Percentiles rank a stretch among this genome's conserved stretches.
These are phyloP conservation scores for Nissolia schottii DNA, from an alignment of 306 rosid species.

Conservation along the genomic window DNA sequence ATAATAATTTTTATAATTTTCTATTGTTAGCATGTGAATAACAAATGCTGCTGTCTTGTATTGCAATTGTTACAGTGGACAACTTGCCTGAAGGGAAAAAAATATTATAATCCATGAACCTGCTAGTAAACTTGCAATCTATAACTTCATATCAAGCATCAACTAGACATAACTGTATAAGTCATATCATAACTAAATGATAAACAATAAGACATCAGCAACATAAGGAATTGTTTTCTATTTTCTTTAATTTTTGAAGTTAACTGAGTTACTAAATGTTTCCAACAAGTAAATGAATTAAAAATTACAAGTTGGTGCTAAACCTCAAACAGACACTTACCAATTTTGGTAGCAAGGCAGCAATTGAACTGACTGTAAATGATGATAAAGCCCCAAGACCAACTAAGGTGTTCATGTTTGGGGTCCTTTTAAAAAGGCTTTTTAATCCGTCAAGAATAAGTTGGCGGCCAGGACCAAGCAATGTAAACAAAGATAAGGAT, in stretches of 20 bases:
- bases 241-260: constrained; percentile 3
- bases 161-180: not conserved
- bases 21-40: not conserved
- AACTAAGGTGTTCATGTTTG: constrained; percentile 96
- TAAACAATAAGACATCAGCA: not conserved
- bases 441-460: constrained; percentile 85
- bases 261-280: not conserved
- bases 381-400: constrained; percentile 99
- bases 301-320: constrained; percentile 25
- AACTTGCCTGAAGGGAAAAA: not conserved
- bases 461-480: constrained; percentile 95
- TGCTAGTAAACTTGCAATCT: not conserved
- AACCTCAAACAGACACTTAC: constrained; percentile 42
- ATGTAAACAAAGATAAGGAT: constrained; percentile 75
- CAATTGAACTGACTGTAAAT: constrained; percentile 87
- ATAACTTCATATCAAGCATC: not conserved
- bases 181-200: not conserved
- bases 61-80: not conserved
- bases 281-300: constrained; percentile 16
- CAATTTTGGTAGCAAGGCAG: constrained; percentile 75
- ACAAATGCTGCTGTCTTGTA: not conserved
- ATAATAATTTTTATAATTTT: not conserved
- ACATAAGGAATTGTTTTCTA: not conserved
- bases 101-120: not conserved
- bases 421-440: constrained; percentile 75